Evolutionary conservation across 2,329 filamentous ascomycete species (phyloP), one percentile per base, ranked within the genome.

Genomic region (Colletotrichum magnum): DNA sequence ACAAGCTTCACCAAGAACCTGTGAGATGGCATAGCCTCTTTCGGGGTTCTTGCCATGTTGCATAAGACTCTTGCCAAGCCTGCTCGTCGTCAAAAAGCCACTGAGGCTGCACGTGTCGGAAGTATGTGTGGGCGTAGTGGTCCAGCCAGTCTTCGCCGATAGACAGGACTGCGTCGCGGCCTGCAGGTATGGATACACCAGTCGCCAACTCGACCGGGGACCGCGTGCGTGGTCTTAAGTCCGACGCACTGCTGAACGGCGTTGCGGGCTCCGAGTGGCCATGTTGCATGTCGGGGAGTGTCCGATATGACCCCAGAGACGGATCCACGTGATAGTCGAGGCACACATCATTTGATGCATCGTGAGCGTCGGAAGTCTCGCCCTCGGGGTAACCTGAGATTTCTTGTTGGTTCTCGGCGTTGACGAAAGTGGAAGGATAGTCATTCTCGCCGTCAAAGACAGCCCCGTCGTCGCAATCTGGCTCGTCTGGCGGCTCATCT

Each of bases 71-170:
- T 39, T 26, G 52, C 52, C 52, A 54, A 36, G 52, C 15, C 21
- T 16, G 13, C 36, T 54, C 52, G 52, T 54, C 52, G 18, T 39
- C 18, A 16, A 54, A 54, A 6, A 36, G 28, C 52, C 52, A 54
- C 15, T 54, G 52, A 36, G 52, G 52, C 9, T 54, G 52, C 6
- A 54, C 52, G 36, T 54, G 52, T 6, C n/a, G 32, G 28, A 54
- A 54, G 52, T 54, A 54, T 9, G 36, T 54, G 32, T 54, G 28
- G 12, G 52, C 6, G 16, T 54, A 54, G 28, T 54, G 32, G 32
- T 54, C 52, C 28, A 54, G n/a, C 52, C 52, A 54, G 36, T 54
- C 41, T 16, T 43, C 41, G 12, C 41, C 41, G 16, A 43, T 16
- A 43, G 41, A 13, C 41, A 43, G 41, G 13, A 43, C 16, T 43